Base-by-base conservation (phyloP, 2,329 filamentous ascomycete genomes). In the Lasiodiplodia sp. region DNA sequence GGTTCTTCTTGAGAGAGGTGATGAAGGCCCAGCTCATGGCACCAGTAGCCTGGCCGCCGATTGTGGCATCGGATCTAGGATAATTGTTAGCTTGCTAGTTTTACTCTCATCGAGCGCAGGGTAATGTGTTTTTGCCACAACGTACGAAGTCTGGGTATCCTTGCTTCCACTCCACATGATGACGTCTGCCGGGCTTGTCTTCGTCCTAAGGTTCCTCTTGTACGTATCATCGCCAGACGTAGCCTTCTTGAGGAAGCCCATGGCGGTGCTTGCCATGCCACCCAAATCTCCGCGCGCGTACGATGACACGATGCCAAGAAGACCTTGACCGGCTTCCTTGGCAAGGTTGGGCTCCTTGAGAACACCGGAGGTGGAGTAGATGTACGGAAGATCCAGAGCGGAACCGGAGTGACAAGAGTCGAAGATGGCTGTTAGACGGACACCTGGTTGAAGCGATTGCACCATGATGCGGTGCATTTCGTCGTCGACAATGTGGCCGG, bases 1-100 rank as follows among this genome's bases (percentile, higher is more conserved):
- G 93, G 77, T 97, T 97, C 84, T 94, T 93, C 85, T 92, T 94
- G 76, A 98, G 87, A 23, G 94, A 91, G 1, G 87, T 90, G 79
- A 99, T 96, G 80, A 99, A 99, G 2, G 96, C 96, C 89, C 92
- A 97, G 3, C 94, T 97, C 96, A 99, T 98, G 80, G 96, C 96
- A 67, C 96, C 96, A 0, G 96, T 99, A 40, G 96, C 95, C 82
- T 97, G 87, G 68, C 93, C 90, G 53, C 87, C 88, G 73, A 98
- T 97, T 34, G 90, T 92, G 14, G 96, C 94, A 79, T 99, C 96
- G 82, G 93, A 92, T 6, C 60, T 64, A 12, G 18, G 4, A 16
- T 4, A 16, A 12, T 47, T 31, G 63, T 66, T 40, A 66, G 63
- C 51, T 65, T 56, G 23, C 44, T 40, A 55, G 25, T 28, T 23